Conservation (phyloP, 805 yeast genomes). For the Helenozyma baotianmanensis region DNA sequence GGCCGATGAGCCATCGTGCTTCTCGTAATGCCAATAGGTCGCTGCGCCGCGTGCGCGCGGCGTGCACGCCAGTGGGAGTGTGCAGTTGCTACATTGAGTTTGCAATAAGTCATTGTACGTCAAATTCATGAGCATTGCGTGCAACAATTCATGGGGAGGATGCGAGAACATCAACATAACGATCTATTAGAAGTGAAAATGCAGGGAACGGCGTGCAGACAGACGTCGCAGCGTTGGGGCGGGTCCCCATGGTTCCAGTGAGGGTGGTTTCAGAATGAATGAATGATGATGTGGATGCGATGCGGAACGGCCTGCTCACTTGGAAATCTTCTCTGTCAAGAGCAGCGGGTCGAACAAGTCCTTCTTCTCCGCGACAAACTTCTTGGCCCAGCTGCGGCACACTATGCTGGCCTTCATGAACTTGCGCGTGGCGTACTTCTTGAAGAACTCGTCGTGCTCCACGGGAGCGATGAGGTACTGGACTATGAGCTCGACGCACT, state of each 20-base stretch:
- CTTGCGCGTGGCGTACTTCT: conserved; percentile 85
- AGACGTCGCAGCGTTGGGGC: neutral
- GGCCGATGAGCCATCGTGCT: no score
- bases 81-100: no score
- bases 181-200: conserved; percentile 4
- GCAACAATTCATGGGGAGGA: no score
- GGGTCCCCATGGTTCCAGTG: neutral
- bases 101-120: neutral
- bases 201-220: neutral
- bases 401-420: conserved; percentile 80
- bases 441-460: conserved; percentile 87
- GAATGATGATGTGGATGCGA: neutral
- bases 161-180: neutral
- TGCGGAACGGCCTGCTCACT: neutral
- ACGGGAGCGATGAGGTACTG: conserved; percentile 77
- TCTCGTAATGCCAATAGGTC: no score
- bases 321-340: conserved; percentile 9
- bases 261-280: neutral
- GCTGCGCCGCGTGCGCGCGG: no score
- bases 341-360: conserved; percentile 29
- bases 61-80: no score
- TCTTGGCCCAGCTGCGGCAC: conserved; percentile 81
- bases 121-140: no score
- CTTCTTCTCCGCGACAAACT: conserved; percentile 45
- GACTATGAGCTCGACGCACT: conserved; percentile 68